Conservation (phyloP, 495 filamentous ascomycete species). For the Aspergillus baeticus region DNA sequence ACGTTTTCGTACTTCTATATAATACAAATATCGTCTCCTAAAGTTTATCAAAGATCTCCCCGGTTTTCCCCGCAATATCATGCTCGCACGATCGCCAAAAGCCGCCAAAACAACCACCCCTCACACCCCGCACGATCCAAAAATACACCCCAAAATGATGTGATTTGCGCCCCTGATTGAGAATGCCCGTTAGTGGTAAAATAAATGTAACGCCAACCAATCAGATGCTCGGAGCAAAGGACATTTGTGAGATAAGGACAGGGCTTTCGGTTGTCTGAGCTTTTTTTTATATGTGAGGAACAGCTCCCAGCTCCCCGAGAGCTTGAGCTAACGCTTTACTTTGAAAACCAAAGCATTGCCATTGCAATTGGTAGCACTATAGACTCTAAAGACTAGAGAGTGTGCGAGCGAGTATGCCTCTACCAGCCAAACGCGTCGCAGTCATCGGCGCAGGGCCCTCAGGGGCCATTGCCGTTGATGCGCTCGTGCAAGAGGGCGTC, state of each 20-base stretch:
- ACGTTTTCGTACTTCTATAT: too few species aligned
- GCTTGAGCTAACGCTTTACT: too few species aligned
- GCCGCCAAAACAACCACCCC: neutral
- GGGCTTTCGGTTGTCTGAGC: neutral
- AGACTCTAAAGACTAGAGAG: neutral
- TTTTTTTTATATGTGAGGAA: neutral
- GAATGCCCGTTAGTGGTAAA: conserved; percentile 3
- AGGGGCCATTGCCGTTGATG: conserved; percentile 58
- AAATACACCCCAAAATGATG: neutral
- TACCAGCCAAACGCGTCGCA: conserved; percentile 48
- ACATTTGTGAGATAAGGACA: neutral
- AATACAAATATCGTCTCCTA: too few species aligned
- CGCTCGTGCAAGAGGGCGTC: conserved; percentile 51
- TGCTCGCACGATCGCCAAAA: neutral
- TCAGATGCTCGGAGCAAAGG: neutral
- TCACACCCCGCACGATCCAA: neutral
- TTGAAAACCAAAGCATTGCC: too few species aligned
- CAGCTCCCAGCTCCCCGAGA: too few species aligned
- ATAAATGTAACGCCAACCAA: neutral
- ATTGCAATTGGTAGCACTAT: too few species aligned
- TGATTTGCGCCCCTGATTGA: conserved; percentile 1
- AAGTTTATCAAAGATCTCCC: too few species aligned
- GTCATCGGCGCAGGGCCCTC: conserved; percentile 60
- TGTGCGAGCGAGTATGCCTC: too few species aligned
- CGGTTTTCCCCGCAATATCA: neutral